Evolutionary conservation across 208 protist genomes (phyloP).

Genomic region (Trypanosomatidae sp.): DNA sequence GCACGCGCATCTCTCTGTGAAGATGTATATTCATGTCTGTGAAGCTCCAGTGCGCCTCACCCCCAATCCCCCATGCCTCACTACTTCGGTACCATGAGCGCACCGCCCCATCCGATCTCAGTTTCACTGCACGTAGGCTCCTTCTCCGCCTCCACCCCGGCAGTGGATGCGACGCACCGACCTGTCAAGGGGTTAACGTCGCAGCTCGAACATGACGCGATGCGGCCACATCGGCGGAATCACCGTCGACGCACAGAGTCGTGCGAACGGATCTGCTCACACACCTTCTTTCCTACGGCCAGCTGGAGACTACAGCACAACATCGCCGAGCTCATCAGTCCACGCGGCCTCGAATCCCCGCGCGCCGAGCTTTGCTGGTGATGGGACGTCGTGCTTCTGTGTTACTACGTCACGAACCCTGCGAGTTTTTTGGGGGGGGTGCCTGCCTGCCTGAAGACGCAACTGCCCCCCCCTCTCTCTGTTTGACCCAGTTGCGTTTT

Average conservation of each 20-base stretch:
- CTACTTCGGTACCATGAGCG: not conserved
- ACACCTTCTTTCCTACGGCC: not conserved
- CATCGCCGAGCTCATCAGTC: not conserved
- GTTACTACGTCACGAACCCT: conserved; percentile 28
- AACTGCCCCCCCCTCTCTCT: not conserved
- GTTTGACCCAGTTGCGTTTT: too few relatives aligned
- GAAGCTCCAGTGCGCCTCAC: not conserved
- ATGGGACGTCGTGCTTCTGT: conserved; percentile 40
- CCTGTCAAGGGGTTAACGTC: not conserved
- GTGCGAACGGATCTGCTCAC: not conserved
- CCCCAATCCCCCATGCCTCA: not conserved
- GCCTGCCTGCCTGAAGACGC: not conserved
- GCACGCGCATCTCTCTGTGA: not conserved
- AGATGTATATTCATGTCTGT: not conserved
- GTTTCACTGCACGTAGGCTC: not conserved
- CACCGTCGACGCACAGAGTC: not conserved
- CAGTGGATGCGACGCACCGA: not conserved
- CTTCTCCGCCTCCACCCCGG: not conserved
- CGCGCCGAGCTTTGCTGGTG: conserved; percentile 37
- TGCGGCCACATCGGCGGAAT: not conserved
- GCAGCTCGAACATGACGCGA: not conserved
- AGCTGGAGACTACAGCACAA: not conserved
- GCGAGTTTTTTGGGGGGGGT: conserved; percentile 15
- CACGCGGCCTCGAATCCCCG: conserved; percentile 21
- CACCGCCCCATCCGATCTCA: not conserved